Evolutionary conservation across 2,329 filamentous ascomycete species (phyloP), one percentile per base, ranked within the genome.

Genomic region (Fonsecaea erecta): DNA sequence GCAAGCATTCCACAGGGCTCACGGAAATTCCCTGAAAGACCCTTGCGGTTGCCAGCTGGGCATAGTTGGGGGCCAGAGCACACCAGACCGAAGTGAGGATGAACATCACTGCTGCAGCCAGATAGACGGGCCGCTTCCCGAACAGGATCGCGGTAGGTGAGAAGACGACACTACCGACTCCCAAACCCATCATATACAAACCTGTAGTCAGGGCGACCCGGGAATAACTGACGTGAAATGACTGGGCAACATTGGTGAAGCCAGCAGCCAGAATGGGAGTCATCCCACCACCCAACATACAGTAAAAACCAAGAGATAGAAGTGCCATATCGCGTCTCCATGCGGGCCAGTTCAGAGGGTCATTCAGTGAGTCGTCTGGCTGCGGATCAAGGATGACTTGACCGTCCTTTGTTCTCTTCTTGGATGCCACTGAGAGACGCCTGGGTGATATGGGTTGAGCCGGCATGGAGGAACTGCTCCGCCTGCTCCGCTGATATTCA

Each of bases 141-240:
- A 81, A 97, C 0, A 97, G 75, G 67, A 98, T 97, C 32, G 94
- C 94, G 0, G 93, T 97, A 0, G 94, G 95, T 0, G 91, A 95
- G 72, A 90, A 89, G 59, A 98, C 74, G 6, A 97, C 88, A 18
- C 88, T 92, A 1, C 94, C 94, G 0, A 97, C 72, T 1, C 93
- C 94, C 43, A 98, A 80, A 0, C 95, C 95, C 85, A 97, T 84
- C 93, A 98, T 97, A 79, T 92, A 97, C 14, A 97, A 80, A 0
- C 93, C 93, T 0, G 93, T 97, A 0, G 94, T 98, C 63, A 96
- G 82, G 1, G 94, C 89, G 3, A 97, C 92, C 58, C 85, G 79
- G 32, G 92, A 85, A 16, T 90, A 86, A 0, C 86, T 82, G 24
- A 97, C 86, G 65, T 84, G 67, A 74, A 90, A 89, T 1, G 83